Evolutionary conservation across 768 basidiomycete genomes (phyloP).

Genomic region (Tremella yokohamensis): DNA sequence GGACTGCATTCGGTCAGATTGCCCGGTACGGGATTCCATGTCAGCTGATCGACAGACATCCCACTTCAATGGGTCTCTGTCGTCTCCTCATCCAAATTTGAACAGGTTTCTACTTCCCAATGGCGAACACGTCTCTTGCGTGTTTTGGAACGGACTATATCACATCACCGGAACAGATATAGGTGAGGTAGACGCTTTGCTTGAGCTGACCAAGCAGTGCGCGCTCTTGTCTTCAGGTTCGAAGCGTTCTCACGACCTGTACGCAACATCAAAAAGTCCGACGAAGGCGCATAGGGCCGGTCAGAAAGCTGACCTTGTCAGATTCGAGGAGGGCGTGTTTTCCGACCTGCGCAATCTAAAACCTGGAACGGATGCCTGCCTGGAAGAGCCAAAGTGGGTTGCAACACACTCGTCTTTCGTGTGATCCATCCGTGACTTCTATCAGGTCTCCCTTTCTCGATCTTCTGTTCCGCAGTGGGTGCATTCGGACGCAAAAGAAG

Average conservation of each 20-base stretch:
- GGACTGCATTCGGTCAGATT: neutral
- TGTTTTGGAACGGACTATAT: slow-evolving; percentile 84
- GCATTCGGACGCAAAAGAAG: slow-evolving; percentile 96
- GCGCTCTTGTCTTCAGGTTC: slow-evolving; percentile 89
- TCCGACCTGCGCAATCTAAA: slow-evolving; percentile 89
- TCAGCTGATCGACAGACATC: slow-evolving; percentile 2
- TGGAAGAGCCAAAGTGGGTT: slow-evolving; percentile 86
- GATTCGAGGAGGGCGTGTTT: slow-evolving; percentile 72
- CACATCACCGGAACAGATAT: slow-evolving; percentile 97
- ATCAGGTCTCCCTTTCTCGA: slow-evolving; percentile 83
- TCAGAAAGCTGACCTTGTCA: neutral
- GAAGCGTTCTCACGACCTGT: slow-evolving; percentile 89
- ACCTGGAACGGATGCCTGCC: slow-evolving; percentile 82
- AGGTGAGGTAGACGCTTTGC: slow-evolving; percentile 33
- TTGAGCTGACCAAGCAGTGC: slow-evolving; percentile 55
- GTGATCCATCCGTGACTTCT: slow-evolving; percentile 1
- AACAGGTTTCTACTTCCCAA: slow-evolving; percentile 83
- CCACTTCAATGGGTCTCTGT: neutral
- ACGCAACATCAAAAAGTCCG: slow-evolving; percentile 84
- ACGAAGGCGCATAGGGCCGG: slow-evolving; percentile 46
- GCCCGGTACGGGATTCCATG: neutral
- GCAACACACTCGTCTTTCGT: neutral
- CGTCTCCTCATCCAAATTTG: slow-evolving; percentile 58
- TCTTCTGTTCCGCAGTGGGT: slow-evolving; percentile 90
- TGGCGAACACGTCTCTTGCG: slow-evolving; percentile 80